Evolutionary conservation across 345 rosid genomes (phyloP).

Genomic region (Pugionium cornutum): DNA sequence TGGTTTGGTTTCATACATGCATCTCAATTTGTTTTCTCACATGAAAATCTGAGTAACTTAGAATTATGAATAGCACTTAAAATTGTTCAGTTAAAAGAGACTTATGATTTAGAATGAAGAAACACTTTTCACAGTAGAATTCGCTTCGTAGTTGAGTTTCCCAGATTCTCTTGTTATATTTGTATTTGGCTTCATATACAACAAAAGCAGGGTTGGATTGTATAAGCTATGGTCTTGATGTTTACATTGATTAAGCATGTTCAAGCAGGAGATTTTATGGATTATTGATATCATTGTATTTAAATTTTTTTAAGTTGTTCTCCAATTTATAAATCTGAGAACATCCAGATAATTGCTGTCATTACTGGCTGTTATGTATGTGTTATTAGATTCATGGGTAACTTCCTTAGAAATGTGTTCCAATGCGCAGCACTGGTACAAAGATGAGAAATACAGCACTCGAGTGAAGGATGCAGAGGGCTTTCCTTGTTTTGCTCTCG

Average conservation of each 20-base stretch:
- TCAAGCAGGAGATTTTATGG: not conserved
- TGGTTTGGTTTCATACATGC: conserved; percentile 3
- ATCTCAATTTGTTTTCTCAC: conserved; percentile 6
- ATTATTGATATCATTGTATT: not conserved
- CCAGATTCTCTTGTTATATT: not conserved
- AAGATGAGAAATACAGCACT: conserved; percentile 82
- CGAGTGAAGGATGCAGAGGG: conserved; percentile 83
- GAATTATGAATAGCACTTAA: not conserved
- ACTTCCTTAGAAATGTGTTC: conserved; percentile 15
- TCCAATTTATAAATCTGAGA: not conserved
- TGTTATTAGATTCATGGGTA: conserved; percentile 1
- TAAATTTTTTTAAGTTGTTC: not conserved
- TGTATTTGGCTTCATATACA: not conserved
- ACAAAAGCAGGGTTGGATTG: not conserved
- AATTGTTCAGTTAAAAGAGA: conserved; percentile 3
- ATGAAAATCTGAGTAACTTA: not conserved
- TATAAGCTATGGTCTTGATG: not conserved
- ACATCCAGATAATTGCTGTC: not conserved
- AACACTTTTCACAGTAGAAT: not conserved
- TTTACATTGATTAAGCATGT: not conserved
- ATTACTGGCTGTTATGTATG: not conserved
- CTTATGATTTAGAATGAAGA: not conserved
- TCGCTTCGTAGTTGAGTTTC: not conserved
- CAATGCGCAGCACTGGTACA: conserved; percentile 72
- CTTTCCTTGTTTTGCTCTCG: conserved; percentile 72